phyloP scores from a whole-genome alignment of 768 basidiomycete genomes.

The Kwoniella sp. region DNA sequence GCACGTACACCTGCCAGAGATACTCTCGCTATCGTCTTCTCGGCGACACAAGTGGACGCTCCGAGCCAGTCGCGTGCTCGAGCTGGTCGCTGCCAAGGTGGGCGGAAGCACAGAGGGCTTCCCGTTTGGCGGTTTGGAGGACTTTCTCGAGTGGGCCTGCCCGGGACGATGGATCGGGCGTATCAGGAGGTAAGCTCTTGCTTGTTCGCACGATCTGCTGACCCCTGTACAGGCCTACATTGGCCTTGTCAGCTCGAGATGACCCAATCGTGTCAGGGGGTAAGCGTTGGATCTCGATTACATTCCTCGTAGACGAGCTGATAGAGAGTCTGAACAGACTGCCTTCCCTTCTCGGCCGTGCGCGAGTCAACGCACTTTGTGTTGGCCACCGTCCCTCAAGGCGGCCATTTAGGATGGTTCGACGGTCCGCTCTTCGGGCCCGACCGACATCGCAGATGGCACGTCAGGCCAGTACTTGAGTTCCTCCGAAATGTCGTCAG shows the following conservation, averaged over 20 bases:
- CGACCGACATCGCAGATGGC: conserved; percentile 26
- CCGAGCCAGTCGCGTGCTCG: conserved; percentile 20
- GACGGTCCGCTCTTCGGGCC: conserved; percentile 20
- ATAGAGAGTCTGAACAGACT: conserved; percentile 3
- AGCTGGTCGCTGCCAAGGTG: conserved; percentile 23
- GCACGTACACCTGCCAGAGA: conserved; percentile 15
- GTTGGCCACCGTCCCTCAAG: conserved; percentile 19
- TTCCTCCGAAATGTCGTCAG: conserved; percentile 11
- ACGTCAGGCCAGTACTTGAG: conserved; percentile 19
- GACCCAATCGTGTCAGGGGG: conserved; percentile 26
- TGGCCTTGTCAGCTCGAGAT: conserved; percentile 24
- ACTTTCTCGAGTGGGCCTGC: conserved; percentile 27
- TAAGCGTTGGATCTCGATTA: neutral
- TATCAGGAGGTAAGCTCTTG: conserved; percentile 10
- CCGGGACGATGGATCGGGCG: conserved; percentile 21
- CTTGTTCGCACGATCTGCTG: neutral
- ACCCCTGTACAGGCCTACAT: conserved; percentile 8
- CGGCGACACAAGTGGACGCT: conserved; percentile 9
- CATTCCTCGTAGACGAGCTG: neutral
- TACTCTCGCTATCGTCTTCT: conserved; percentile 11
- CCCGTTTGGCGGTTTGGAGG: conserved; percentile 21
- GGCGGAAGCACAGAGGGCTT: conserved; percentile 21
- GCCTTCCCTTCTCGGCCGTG: conserved; percentile 14
- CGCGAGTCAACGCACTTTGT: conserved; percentile 19
- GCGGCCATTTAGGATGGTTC: conserved; percentile 28